Evolutionary conservation across 2,329 filamentous ascomycete genomes (phyloP), one percentile per base, ranked within the genome.

Genomic region (Coniochaeta hoffmannii): DNA sequence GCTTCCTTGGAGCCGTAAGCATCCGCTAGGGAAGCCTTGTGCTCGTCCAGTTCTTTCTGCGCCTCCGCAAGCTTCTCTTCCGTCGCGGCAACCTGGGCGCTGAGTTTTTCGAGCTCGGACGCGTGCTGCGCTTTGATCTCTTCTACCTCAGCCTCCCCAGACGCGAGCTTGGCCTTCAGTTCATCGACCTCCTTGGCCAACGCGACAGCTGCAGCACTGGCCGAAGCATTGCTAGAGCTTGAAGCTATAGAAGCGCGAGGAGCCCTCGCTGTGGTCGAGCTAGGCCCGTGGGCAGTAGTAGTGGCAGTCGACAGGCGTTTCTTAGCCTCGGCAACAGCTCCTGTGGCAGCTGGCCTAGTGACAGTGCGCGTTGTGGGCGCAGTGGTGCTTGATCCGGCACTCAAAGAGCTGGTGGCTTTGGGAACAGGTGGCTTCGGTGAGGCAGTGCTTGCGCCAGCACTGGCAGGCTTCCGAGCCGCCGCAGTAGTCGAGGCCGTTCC

Each of bases 131-230:
- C 67, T 68, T 80, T 80, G 41, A 82, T 62, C 22, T 65, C 71
- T 34, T 78, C 74, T 11, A 86, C 78, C 63, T 84, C 79, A 7
- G 75, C 67, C 63, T 86, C 81, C 59, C 80, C 82, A 31, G 80
- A 75, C 4, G 74, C 72, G 22, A 87, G 72, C 68, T 85, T 84
- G 8, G 73, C 67, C 71, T 82, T 86, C 44, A 87, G 73, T 49
- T 82, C 77, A 52, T 86, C 82, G 3, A 81, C 70, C 62, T 83
- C 81, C 69, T 82, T 85, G 19, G 41, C 41, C 8, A 22, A 46
- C 12, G 41, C 22, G 41, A 76, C 66, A 8, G 75, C 72, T 15
- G 73, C 66, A 22, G 75, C 71, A 32, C 73, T 67, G 41, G 71
- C 69, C 17, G 68, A 63, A 49, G 65, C 66, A 15, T 44, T 54